These are phyloP conservation scores for Neoascochyta sp. DNA, from an alignment of 2,329 filamentous ascomycete genomes.

Conservation along the genomic window DNA sequence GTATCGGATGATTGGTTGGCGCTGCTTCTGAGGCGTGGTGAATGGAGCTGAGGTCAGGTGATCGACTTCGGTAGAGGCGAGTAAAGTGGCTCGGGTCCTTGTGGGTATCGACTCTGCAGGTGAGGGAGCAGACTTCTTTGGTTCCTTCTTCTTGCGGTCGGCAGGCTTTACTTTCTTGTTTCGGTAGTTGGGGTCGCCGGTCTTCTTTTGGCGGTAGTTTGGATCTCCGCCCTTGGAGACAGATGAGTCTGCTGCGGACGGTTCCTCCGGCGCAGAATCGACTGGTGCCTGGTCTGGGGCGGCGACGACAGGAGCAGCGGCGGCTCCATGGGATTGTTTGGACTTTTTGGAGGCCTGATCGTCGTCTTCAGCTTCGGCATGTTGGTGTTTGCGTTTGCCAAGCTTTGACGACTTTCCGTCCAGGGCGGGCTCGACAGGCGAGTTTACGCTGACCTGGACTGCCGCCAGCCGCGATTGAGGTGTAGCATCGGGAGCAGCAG, in stretches of 20 bases:
- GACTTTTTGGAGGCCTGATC: not conserved
- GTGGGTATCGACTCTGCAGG: constrained; percentile 11
- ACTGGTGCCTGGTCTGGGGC: constrained; percentile 8
- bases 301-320: constrained; percentile 1
- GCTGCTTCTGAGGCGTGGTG: constrained; percentile 18
- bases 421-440: constrained; percentile 17
- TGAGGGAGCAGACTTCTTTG: constrained; percentile 19
- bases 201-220: constrained; percentile 33
- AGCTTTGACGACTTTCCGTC: constrained; percentile 27
- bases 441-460: no score
- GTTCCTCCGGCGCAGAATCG: constrained; percentile 5
- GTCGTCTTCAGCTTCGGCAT: constrained; percentile 22
- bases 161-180: constrained; percentile 30
- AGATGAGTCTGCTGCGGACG: constrained; percentile 7
- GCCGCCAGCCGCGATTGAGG: constrained; percentile 8
- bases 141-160: constrained; percentile 14
- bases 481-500: constrained; percentile 13
- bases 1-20: constrained; percentile 8
- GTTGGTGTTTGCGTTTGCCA: constrained; percentile 38
- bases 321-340: no score
- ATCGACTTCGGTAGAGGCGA: constrained; percentile 30
- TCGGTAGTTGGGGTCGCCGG: no score
- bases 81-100: constrained; percentile 18
- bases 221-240: constrained; percentile 32
- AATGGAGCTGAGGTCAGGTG: constrained; percentile 7